Evolutionary conservation across 306 rosid genomes (phyloP).

Genomic region (Acacia melanoxylon): DNA sequence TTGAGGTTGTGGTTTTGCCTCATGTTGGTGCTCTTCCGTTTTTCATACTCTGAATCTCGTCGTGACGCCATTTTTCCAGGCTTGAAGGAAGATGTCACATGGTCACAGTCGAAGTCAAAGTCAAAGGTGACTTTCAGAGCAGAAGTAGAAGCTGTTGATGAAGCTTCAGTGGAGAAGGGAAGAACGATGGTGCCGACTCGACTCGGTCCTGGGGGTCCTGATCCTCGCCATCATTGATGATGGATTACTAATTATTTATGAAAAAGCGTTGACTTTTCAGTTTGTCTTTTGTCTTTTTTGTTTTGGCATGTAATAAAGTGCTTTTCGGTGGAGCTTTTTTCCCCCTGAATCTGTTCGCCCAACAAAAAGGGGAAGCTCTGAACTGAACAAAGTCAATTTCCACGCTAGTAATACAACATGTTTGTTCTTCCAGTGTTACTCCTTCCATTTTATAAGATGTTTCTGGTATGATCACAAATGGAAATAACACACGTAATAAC

Average conservation of each 20-base stretch:
- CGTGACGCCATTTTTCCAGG: not conserved
- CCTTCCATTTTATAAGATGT: too few species aligned
- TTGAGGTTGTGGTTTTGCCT: not conserved
- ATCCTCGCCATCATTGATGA: not conserved
- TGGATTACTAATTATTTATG: not conserved
- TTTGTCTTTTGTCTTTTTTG: not conserved
- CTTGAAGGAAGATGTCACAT: not conserved
- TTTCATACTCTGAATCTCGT: not conserved
- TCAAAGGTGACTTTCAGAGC: too few species aligned
- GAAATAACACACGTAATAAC: too few species aligned
- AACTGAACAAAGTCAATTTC: not conserved
- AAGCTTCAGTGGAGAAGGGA: not conserved
- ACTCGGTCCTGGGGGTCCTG: slow-evolving; percentile 5
- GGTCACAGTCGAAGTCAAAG: not conserved
- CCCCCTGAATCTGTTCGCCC: too few species aligned
- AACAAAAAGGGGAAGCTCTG: not conserved
- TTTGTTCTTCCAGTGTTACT: too few species aligned
- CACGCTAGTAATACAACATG: too few species aligned
- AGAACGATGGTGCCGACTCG: not conserved
- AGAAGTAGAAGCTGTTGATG: not conserved
- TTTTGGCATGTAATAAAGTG: not conserved
- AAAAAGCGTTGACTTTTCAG: not conserved
- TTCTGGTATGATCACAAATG: too few species aligned
- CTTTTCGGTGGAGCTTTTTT: not conserved
- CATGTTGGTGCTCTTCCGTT: not conserved